Conservation (phyloP, 805 yeast species). For the Pichia deserticola region DNA sequence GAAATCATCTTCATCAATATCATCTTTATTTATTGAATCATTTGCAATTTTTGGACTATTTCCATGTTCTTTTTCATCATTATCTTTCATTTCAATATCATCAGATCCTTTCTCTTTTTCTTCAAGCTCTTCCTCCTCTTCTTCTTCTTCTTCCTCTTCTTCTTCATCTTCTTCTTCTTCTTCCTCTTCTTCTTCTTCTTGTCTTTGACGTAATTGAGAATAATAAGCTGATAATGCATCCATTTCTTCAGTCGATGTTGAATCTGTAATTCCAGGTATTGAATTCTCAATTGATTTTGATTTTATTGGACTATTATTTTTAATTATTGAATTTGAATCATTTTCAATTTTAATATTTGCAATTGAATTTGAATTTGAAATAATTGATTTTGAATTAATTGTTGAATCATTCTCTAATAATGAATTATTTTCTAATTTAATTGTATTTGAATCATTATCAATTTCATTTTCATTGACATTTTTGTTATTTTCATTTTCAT, state of each 20-base stretch:
- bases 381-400: not conserved
- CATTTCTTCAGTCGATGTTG: constrained; percentile 52
- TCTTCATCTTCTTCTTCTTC: constrained; percentile 33
- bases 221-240: constrained; percentile 71
- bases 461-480: not conserved
- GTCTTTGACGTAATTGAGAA: constrained; percentile 65
- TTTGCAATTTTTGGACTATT: too few species aligned
- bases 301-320: not conserved
- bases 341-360: not conserved
- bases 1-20: constrained; percentile 10
- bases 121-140: constrained; percentile 3
- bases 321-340: not conserved
- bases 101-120: constrained; percentile 3
- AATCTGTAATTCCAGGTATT: not conserved
- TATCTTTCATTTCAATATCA: constrained; percentile 7
- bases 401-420: not conserved
- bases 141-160: constrained; percentile 4
- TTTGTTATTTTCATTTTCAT: not conserved
- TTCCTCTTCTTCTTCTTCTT: constrained; percentile 56
- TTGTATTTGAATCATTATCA: not conserved
- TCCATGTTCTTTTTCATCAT: not conserved
- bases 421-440: not conserved
- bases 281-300: not conserved
- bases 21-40: not conserved
- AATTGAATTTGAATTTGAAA: not conserved